phyloP scores from a whole-genome alignment of 2,329 filamentous ascomycete genomes.

The Colletotrichum sp. region DNA sequence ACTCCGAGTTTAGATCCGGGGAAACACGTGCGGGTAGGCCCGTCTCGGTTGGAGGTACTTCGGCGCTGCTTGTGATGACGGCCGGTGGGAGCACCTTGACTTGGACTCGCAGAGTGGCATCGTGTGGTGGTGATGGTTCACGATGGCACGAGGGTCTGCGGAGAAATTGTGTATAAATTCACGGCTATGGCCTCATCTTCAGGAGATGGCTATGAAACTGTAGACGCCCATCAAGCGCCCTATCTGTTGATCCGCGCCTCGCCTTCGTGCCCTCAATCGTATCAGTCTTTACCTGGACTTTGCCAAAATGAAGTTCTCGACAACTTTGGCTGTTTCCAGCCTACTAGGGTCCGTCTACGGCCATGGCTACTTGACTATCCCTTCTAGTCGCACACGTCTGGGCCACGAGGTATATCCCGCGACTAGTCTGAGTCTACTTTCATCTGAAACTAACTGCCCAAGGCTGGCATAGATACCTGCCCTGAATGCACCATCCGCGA shows the following conservation, averaged over 20 bases:
- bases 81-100: background rate
- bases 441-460: background rate
- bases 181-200: fast-evolving
- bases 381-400: slow-evolving; percentile 48
- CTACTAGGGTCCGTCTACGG: slow-evolving; percentile 28
- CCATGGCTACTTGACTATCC: slow-evolving; percentile 51
- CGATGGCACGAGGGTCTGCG: background rate
- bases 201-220: background rate
- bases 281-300: background rate
- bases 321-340: background rate
- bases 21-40: slow-evolving; percentile 6
- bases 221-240: background rate
- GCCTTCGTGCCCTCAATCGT: background rate
- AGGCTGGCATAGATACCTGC: slow-evolving; percentile 55
- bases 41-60: slow-evolving; percentile 16
- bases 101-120: background rate
- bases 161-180: background rate
- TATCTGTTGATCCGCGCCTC: fast-evolving
- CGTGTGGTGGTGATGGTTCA: background rate
- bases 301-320: background rate
- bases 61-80: background rate
- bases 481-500: slow-evolving; percentile 61
- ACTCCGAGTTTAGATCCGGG: slow-evolving; percentile 11
- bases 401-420: slow-evolving; percentile 42
- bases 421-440: fast-evolving